phyloP scores from a whole-genome alignment of 2,329 filamentous ascomycete genomes.

The Keithomyces neogunnii region DNA sequence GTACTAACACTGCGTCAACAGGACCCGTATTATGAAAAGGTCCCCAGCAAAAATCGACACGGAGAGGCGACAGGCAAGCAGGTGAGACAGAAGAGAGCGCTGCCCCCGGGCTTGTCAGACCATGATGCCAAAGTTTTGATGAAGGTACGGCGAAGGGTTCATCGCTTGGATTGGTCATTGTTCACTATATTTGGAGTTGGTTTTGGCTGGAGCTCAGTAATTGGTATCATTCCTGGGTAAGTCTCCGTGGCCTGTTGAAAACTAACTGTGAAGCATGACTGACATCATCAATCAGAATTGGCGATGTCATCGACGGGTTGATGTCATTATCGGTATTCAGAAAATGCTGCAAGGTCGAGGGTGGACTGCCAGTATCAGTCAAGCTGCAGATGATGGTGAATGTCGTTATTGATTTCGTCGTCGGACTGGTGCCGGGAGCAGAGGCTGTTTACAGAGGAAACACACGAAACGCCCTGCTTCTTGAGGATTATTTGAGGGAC shows the following conservation, averaged over 20 bases:
- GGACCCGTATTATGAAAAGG: slow-evolving; percentile 85
- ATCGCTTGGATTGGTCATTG: slow-evolving; percentile 74
- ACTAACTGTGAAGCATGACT: not conserved
- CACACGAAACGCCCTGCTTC: slow-evolving; percentile 62
- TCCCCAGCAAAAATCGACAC: slow-evolving; percentile 63
- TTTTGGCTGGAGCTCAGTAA: slow-evolving; percentile 83
- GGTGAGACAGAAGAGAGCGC: slow-evolving; percentile 78
- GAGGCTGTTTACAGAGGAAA: slow-evolving; percentile 70
- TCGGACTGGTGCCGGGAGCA: slow-evolving; percentile 64
- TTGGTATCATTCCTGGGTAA: slow-evolving; percentile 75
- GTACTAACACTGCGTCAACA: slow-evolving; percentile 27
- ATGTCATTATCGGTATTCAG: slow-evolving; percentile 69
- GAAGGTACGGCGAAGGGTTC: slow-evolving; percentile 77
- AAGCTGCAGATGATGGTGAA: slow-evolving; percentile 72
- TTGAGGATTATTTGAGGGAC: slow-evolving; percentile 60
- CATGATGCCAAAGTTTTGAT: slow-evolving; percentile 78
- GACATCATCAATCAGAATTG: slow-evolving; percentile 43
- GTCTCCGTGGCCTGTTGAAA: slow-evolving; percentile 23
- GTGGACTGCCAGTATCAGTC: slow-evolving; percentile 57
- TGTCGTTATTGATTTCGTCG: slow-evolving; percentile 62
- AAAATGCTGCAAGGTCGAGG: slow-evolving; percentile 65
- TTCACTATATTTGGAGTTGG: slow-evolving; percentile 74
- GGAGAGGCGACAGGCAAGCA: slow-evolving; percentile 59
- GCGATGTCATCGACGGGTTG: slow-evolving; percentile 65
- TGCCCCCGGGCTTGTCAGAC: slow-evolving; percentile 73